Evolutionary conservation across 2,329 filamentous ascomycete genomes (phyloP), one percentile per base, ranked within the genome.

Genomic region (Exophiala calicioides): DNA sequence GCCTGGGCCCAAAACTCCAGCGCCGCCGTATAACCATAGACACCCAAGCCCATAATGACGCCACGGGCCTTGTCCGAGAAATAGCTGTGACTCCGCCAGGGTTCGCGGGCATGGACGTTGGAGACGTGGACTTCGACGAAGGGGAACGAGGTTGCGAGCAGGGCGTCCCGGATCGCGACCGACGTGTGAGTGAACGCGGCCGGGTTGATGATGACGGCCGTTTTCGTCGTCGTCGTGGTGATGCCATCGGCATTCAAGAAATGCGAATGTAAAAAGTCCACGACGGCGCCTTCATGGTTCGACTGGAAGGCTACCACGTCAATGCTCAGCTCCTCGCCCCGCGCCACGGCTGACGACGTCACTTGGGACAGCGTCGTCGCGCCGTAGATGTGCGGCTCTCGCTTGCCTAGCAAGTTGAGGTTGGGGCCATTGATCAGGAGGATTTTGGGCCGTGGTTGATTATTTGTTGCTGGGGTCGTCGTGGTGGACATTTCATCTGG

Each of bases 371-470:
- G 80, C 0, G 85, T 88, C 1, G 81, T 82, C 51, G 72, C 74
- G 61, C 86, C 86, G 70, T 90, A 90, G 59, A 88, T 77, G 20
- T 81, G 70, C 12, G 86, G 86, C 64, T 91, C 86, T 16, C 87
- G 77, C 9, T 80, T 84, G 26, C 86, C 86, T 21, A 90, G 78
- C 38, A 90, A 82, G 69, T 90, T 90, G 59, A 90, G 82, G 65
- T 90, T 90, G 23, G 86, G 85, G n/a, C 86, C 86, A 67, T 89
- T 89, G 71, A 90, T 81, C 56, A 89, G 74, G 58, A 89, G 81
- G 62, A 89, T 81, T 33, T 61, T 66, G 55, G 67, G 68, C 16
- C 9, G 10, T 9, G 47, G 33, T 20, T 26, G 20, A n/a, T n/a
- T n/a, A n/a, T n/a, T n/a, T 13, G 36, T 2, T 3, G 27, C 13